These are phyloP conservation scores for Hypomontagnella monticulosa DNA, from an alignment of 495 filamentous ascomycete species.

Conservation along the genomic window DNA sequence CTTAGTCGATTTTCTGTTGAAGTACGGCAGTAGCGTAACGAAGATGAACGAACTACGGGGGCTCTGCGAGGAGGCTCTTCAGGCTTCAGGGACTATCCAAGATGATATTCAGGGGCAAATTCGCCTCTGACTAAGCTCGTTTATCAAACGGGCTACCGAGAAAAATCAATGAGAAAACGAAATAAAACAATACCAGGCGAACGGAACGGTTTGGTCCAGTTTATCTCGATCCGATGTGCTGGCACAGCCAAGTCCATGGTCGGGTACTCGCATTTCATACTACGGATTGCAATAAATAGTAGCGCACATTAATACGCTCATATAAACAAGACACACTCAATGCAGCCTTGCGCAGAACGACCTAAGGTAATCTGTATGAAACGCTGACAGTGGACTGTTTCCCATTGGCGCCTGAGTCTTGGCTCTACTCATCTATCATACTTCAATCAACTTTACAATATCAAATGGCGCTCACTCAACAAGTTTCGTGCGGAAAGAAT, in stretches of 20 bases:
- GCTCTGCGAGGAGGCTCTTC: slow-evolving; percentile 5
- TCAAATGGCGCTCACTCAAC: neutral
- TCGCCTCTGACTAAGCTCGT: slow-evolving; percentile 10
- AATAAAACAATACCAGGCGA: neutral
- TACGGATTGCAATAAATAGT: no score
- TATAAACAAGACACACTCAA: no score
- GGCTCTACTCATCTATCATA: slow-evolving; percentile 11
- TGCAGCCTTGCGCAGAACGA: neutral
- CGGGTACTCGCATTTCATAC: no score
- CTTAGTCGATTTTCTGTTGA: slow-evolving; percentile 9
- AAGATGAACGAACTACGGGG: neutral
- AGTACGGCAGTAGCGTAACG: slow-evolving; percentile 15
- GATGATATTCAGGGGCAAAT: slow-evolving; percentile 9
- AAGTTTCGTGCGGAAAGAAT: slow-evolving; percentile 7
- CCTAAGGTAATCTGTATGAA: no score
- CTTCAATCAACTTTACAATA: slow-evolving; percentile 19
- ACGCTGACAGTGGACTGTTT: no score
- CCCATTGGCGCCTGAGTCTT: slow-evolving; percentile 20
- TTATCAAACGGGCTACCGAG: neutral
- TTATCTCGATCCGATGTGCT: neutral
- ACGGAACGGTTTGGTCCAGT: neutral
- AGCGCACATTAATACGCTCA: no score
- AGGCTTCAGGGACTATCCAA: slow-evolving; percentile 14
- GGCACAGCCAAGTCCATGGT: no score
- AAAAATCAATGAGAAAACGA: neutral